Evolutionary conservation across 192 early-diverging fungal species (phyloP).

Genomic region (Coemansia sp.): DNA sequence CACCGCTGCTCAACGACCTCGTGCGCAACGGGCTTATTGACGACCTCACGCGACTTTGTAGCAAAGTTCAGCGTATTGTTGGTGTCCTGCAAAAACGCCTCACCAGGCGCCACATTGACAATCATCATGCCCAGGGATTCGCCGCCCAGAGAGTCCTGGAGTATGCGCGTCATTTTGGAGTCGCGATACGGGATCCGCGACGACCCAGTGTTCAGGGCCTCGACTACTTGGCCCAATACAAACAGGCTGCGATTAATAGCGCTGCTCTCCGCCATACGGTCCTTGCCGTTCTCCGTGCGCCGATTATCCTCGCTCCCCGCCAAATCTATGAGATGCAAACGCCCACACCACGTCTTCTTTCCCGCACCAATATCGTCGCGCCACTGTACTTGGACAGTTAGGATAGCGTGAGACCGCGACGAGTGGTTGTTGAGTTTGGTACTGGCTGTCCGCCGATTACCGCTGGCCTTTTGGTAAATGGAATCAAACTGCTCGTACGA

Average conservation of each 20-base stretch:
- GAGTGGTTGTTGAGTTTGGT: conserved; percentile 69
- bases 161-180: conserved; percentile 70
- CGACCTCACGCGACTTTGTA: conserved; percentile 62
- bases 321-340: conserved; percentile 67
- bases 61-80: conserved; percentile 71
- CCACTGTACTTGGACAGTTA: conserved; percentile 59
- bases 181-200: conserved; percentile 64
- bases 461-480: conserved; percentile 52
- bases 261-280: conserved; percentile 65
- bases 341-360: conserved; percentile 49
- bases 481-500: conserved; percentile 58
- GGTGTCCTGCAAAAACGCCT: conserved; percentile 56
- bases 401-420: conserved; percentile 66
- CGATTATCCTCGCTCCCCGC: conserved; percentile 72
- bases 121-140: conserved; percentile 67
- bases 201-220: conserved; percentile 62
- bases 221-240: conserved; percentile 68
- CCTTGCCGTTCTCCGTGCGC: conserved; percentile 62
- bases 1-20: conserved; percentile 50
- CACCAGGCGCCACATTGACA: conserved; percentile 64
- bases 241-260: conserved; percentile 71
- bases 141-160: conserved; percentile 70
- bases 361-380: conserved; percentile 26
- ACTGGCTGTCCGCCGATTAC: conserved; percentile 63
- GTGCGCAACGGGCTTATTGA: conserved; percentile 59